Evolutionary conservation across 768 basidiomycete genomes (phyloP).

Genomic region (Serpula lacrymans): DNA sequence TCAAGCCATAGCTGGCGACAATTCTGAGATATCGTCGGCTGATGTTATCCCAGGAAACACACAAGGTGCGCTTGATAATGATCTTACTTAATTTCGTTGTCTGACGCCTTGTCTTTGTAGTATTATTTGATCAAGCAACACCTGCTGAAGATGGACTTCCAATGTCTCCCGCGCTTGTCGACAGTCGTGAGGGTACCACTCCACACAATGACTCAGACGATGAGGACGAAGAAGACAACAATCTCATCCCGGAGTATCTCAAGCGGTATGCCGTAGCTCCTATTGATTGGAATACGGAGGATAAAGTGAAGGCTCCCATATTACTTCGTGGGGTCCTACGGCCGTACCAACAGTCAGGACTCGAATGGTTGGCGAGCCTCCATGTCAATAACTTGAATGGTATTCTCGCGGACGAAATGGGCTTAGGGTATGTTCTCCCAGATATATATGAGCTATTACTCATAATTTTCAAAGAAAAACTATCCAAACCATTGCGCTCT

Average conservation of each 20-base stretch:
- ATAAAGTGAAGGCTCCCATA: conserved; percentile 59
- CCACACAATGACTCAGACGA: not conserved
- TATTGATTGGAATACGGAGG: conserved; percentile 60
- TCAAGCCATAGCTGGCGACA: too few relatives aligned
- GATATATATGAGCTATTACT: not conserved
- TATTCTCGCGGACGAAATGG: conserved; percentile 93
- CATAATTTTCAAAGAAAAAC: conserved; percentile 69
- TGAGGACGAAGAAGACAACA: conserved; percentile 26
- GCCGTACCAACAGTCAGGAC: conserved; percentile 89
- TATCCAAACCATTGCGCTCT: conserved; percentile 91
- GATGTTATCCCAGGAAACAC: too few relatives aligned
- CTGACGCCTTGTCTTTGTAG: too few relatives aligned
- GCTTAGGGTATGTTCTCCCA: conserved; percentile 78
- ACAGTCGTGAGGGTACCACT: not conserved
- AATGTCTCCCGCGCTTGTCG: not conserved
- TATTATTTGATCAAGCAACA: too few relatives aligned
- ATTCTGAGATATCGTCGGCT: too few relatives aligned
- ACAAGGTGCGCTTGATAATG: too few relatives aligned
- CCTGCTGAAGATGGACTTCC: conserved; percentile 1
- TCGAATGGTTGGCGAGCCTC: conserved; percentile 92
- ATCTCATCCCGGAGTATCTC: conserved; percentile 50
- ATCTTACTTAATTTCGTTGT: too few relatives aligned
- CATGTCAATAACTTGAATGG: conserved; percentile 80
- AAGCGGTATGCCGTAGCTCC: conserved; percentile 69
- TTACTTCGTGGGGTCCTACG: conserved; percentile 85